Evolutionary conservation across 306 rosid species (phyloP).

Genomic region (Glycine latifolia): DNA sequence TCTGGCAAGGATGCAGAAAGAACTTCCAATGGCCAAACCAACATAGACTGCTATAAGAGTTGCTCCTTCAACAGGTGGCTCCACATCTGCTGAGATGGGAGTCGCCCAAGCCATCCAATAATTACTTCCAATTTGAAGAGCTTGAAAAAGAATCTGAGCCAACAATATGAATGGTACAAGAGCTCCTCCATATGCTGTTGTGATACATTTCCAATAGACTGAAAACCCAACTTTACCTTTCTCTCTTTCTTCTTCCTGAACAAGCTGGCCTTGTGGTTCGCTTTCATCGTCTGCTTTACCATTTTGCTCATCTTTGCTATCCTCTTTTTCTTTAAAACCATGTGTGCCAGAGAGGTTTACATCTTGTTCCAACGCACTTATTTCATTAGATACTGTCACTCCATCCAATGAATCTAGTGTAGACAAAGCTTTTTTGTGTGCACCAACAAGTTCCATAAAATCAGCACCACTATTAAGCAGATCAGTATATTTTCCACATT

Average conservation of each 20-base stretch:
- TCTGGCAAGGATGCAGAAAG: conserved; percentile 66
- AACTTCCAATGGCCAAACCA: conserved; percentile 74
- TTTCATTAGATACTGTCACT: conserved; percentile 42
- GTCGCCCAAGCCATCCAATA: conserved; percentile 98
- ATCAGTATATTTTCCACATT: conserved; percentile 77
- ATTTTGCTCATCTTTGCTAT: conserved; percentile 47
- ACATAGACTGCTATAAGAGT: conserved; percentile 67
- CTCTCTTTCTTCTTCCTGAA: conserved; percentile 94
- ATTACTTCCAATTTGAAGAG: conserved; percentile 88
- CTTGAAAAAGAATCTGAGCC: conserved; percentile 69
- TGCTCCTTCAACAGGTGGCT: conserved; percentile 56
- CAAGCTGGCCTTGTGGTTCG: conserved; percentile 70
- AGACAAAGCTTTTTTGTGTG: conserved; percentile 82
- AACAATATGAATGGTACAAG: conserved; percentile 82
- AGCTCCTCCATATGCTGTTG: conserved; percentile 79
- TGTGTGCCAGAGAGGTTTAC: conserved; percentile 31
- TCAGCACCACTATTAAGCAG: conserved; percentile 72
- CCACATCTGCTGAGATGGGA: conserved; percentile 69
- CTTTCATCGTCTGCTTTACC: conserved; percentile 49
- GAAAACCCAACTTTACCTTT: conserved; percentile 79
- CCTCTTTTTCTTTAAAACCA: conserved; percentile 52
- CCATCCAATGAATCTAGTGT: conserved; percentile 58
- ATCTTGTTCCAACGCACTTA: conserved; percentile 43
- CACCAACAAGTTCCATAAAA: conserved; percentile 87
- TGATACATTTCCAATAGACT: conserved; percentile 79